Percentiles rank a stretch among this genome's conserved stretches.
phyloP scores from a whole-genome alignment of 768 basidiomycete species.

The Amanita pseudoporphyria region DNA sequence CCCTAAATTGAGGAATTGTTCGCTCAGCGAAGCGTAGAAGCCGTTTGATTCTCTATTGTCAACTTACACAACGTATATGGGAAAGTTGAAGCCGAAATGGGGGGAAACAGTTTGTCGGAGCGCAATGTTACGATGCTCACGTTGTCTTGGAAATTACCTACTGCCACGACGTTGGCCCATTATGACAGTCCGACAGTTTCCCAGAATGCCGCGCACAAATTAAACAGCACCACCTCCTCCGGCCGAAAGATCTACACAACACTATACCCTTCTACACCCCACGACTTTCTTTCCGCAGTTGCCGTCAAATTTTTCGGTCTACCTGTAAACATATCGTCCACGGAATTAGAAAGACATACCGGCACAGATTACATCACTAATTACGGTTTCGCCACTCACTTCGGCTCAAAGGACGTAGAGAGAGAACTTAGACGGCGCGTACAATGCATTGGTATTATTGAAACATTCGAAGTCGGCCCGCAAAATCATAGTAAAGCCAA shows the following conservation, averaged over 20 bases:
- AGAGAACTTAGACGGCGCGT: background rate
- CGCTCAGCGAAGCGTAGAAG: constrained; percentile 30
- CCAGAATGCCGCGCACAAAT: constrained; percentile 20
- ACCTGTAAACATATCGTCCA: too few relatives aligned
- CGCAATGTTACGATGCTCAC: constrained; percentile 29
- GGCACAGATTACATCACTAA: too few relatives aligned
- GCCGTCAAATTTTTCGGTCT: too few relatives aligned
- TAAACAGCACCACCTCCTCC: constrained; percentile 23
- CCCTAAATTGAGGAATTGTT: constrained; percentile 34
- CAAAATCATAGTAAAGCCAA: background rate
- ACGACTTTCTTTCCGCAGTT: too few relatives aligned
- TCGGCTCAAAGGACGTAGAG: too few relatives aligned
- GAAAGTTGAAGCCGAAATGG: constrained; percentile 18
- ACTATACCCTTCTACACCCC: too few relatives aligned
- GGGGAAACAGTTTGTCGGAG: constrained; percentile 11
- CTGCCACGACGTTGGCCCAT: constrained; percentile 33
- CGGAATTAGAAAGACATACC: too few relatives aligned
- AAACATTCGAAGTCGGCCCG: background rate
- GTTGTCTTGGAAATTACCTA: constrained; percentile 43
- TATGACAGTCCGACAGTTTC: constrained; percentile 27
- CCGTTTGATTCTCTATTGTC: constrained; percentile 22
- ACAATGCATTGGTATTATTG: background rate
- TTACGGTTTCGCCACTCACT: too few relatives aligned
- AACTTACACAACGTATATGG: constrained; percentile 18
- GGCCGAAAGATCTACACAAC: constrained; percentile 36